Conservation (phyloP, 1,284 basidiomycete species). For the Inonotus obliquus region DNA sequence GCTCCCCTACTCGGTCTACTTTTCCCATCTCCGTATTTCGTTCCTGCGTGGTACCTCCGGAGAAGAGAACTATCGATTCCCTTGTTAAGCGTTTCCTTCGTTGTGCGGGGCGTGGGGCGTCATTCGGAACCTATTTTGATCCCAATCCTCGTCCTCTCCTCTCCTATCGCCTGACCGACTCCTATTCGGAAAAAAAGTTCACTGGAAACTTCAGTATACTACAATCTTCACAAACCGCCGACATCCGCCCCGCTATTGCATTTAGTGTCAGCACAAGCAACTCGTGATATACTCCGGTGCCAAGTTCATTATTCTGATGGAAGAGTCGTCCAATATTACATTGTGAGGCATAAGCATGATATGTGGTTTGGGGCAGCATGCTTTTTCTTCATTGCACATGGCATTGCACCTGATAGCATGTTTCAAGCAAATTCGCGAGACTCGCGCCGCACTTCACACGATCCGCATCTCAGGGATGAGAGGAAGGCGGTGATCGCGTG, state of each 20-base stretch:
- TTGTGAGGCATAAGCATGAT: not conserved
- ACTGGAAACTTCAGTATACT: not conserved
- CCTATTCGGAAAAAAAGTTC: not conserved
- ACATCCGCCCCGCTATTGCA: not conserved
- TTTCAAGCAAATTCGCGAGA: not conserved
- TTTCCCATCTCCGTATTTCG: constrained; percentile 1
- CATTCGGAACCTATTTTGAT: not conserved
- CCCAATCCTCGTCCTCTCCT: not conserved
- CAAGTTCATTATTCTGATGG: not conserved
- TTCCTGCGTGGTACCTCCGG: not conserved
- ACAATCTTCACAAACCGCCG: not conserved
- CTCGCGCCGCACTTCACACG: not conserved
- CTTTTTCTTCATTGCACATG: not conserved
- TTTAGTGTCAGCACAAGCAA: not conserved
- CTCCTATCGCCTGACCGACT: not conserved
- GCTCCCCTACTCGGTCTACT: constrained; percentile 7
- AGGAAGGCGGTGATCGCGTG: not conserved
- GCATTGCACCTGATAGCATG: not conserved
- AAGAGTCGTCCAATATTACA: not conserved
- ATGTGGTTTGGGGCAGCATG: not conserved
- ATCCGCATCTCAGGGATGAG: not conserved
- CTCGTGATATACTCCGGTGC: not conserved
- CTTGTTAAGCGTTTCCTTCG: not conserved
- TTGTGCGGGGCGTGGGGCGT: not conserved
- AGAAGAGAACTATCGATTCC: not conserved